Conservation (phyloP, 192 early-diverging fungal species). For the Dissophora ornata region DNA sequence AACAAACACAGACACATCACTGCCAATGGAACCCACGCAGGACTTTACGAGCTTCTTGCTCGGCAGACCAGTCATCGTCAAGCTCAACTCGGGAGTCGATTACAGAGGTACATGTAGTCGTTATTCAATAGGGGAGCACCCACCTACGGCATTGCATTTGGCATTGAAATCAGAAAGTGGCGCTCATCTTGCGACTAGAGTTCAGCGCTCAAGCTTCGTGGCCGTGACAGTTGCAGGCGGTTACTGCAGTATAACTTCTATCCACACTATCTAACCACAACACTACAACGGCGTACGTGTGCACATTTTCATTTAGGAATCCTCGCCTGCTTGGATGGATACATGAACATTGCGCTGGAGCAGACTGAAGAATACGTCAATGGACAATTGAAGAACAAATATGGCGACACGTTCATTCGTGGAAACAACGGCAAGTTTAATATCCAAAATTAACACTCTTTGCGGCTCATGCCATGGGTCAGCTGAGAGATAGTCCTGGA, state of each 20-base stretch:
- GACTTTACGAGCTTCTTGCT: conserved; percentile 92
- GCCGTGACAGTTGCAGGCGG: too few species aligned
- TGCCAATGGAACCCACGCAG: conserved; percentile 79
- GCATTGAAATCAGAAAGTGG: too few species aligned
- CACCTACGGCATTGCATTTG: too few species aligned
- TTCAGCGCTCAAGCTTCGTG: too few species aligned
- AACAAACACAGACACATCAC: conserved; percentile 15
- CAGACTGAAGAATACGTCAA: conserved; percentile 96
- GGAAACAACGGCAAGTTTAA: conserved; percentile 88
- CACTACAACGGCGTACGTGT: too few species aligned
- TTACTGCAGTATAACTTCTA: too few species aligned
- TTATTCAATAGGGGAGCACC: too few species aligned
- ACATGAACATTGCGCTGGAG: conserved; percentile 98
- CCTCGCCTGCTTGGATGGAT: conserved; percentile 93
- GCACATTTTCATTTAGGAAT: conserved; percentile 68
- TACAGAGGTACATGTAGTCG: conserved; percentile 95
- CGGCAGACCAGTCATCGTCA: conserved; percentile 88
- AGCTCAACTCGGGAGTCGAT: conserved; percentile 95
- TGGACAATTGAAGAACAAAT: conserved; percentile 91
- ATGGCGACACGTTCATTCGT: conserved; percentile 96
- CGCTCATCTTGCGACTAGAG: neutral
- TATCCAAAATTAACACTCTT: too few species aligned
- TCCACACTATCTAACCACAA: too few species aligned
- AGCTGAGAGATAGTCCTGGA: too few species aligned
- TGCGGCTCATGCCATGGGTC: too few species aligned